Evolutionary conservation across 179 eudicot species (phyloP).

Genomic region (Beta macrorhiza): DNA sequence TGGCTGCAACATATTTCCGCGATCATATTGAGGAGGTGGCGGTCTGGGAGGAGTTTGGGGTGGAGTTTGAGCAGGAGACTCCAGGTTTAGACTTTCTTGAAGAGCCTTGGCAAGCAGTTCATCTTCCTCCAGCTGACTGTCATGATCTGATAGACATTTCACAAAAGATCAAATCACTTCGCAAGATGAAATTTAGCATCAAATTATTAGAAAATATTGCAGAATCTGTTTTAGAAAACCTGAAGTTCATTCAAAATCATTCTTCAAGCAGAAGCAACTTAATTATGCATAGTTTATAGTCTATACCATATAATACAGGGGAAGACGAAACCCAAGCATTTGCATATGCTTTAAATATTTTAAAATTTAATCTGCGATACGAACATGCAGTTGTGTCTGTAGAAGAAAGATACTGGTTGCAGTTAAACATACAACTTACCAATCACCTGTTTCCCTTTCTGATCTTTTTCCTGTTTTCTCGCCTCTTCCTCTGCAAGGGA

Average conservation of each 20-base stretch:
- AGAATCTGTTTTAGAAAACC: background rate
- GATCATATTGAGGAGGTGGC: conserved; percentile 61
- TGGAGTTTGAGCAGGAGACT: conserved; percentile 52
- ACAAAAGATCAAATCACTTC: background rate
- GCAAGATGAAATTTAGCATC: background rate
- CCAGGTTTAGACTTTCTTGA: conserved; percentile 79
- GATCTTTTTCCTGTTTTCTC: conserved; percentile 41
- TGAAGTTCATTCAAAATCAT: background rate
- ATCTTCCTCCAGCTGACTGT: conserved; percentile 69
- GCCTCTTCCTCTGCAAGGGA: conserved; percentile 76
- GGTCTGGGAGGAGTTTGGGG: conserved; percentile 30
- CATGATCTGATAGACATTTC: conserved; percentile 42
- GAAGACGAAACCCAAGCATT: background rate
- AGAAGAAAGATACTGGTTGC: background rate
- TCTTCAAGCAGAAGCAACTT: background rate
- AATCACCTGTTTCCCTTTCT: conserved; percentile 76
- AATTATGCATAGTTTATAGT: background rate
- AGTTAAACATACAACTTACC: conserved; percentile 43
- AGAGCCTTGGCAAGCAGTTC: conserved; percentile 88
- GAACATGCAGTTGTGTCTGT: background rate
- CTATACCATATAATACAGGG: too few relatives aligned
- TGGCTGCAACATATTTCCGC: conserved; percentile 55
- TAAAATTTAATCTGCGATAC: background rate
- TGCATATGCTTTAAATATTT: background rate
- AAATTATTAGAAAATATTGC: background rate